phyloP scores from a whole-genome alignment of 306 rosid species.

The Vicia sativa region DNA sequence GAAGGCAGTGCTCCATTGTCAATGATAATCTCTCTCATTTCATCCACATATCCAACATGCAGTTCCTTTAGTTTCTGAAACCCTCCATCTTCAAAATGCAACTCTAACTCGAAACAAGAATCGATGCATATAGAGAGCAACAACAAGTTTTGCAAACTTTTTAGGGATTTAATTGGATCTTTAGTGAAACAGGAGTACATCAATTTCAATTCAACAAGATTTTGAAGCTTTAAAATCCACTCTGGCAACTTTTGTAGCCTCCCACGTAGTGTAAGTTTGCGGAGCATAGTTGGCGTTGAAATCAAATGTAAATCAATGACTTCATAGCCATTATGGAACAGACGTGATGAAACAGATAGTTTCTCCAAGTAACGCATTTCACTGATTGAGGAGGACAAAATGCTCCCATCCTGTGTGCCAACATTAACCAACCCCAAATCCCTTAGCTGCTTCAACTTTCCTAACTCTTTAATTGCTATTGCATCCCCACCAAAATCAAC shows the following conservation, averaged over 20 bases:
- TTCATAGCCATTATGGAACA: background rate
- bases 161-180: background rate
- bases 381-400: background rate
- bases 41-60: accelerated
- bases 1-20: background rate
- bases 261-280: accelerated
- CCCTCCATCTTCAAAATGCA: constrained; percentile 17
- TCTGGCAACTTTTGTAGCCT: background rate
- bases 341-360: background rate
- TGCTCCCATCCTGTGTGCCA: accelerated
- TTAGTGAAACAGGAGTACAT: accelerated
- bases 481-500: background rate
- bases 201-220: background rate
- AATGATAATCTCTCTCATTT: background rate
- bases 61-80: background rate
- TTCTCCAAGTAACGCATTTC: constrained; percentile 1
- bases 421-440: background rate
- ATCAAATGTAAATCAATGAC: background rate
- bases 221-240: background rate
- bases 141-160: background rate
- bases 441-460: constrained; percentile 5
- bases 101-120: background rate
- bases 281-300: background rate
- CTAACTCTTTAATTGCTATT: background rate
- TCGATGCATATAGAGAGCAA: accelerated